A percentile compares a stretch with the other conserved stretches of the same genome.
Conservation (phyloP, 805 yeast genomes). For the Middelhovenomyces tepae region DNA sequence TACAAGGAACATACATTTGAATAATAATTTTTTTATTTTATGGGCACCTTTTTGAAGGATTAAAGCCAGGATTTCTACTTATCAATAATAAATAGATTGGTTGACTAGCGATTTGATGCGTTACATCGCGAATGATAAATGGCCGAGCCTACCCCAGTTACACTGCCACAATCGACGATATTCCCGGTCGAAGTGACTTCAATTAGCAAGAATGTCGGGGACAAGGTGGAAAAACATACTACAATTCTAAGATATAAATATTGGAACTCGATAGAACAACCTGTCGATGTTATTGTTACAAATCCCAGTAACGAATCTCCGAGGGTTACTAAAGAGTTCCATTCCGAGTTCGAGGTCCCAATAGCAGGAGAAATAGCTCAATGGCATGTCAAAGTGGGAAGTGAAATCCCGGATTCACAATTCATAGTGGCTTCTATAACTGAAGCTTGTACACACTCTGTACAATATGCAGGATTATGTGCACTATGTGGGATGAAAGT, state of each 20-base stretch:
- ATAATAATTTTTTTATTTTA: too few species aligned
- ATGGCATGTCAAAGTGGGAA: conserved; percentile 47
- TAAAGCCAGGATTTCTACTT: too few species aligned
- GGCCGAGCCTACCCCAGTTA: conserved; percentile 35
- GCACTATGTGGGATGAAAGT: conserved; percentile 84
- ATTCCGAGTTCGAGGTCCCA: conserved; percentile 65
- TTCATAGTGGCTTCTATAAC: conserved; percentile 47
- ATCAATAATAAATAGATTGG: too few species aligned
- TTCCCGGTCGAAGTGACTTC: conserved; percentile 60
- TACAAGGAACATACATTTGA: too few species aligned
- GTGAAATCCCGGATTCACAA: conserved; percentile 41
- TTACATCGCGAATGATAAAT: too few species aligned
- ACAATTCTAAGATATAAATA: conserved; percentile 55
- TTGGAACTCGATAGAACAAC: conserved; percentile 43
- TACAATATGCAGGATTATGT: conserved; percentile 91
- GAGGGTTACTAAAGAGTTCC: conserved; percentile 29
- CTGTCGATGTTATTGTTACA: conserved; percentile 29
- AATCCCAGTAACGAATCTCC: conserved; percentile 24
- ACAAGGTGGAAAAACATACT: conserved; percentile 40
- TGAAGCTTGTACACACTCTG: conserved; percentile 87
- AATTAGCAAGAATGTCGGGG: conserved; percentile 38
- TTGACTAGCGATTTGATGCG: too few species aligned
- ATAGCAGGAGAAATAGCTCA: conserved; percentile 56
- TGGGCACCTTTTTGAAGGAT: too few species aligned
- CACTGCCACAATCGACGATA: conserved; percentile 53